A percentile compares a stretch with the other conserved stretches of the same genome.
Evolutionary conservation across 177 flowering plant species (phyloP).

Genomic region (Tripterygium wilfordii): DNA sequence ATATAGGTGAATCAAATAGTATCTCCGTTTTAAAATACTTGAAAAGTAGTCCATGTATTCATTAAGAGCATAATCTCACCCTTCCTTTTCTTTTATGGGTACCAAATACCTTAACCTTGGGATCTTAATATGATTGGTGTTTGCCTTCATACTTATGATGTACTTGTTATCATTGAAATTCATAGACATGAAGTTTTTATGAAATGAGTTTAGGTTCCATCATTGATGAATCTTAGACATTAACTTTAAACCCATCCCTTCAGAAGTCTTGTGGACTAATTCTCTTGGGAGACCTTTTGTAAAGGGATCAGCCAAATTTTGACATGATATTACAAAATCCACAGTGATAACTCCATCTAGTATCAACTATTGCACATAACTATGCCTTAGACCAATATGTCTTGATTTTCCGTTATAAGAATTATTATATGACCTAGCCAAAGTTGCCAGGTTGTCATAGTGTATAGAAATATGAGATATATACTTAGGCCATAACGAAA

Average conservation of each 20-base stretch:
- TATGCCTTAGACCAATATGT: too few species aligned
- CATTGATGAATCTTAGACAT: background rate
- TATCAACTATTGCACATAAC: background rate
- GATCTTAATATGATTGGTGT: too few species aligned
- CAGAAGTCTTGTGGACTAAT: background rate
- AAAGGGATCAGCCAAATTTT: background rate
- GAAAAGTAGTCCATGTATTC: too few species aligned
- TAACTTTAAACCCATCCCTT: conserved; percentile 3
- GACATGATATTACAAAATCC: background rate
- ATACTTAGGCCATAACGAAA: background rate
- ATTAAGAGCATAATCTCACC: too few species aligned
- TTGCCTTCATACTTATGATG: too few species aligned
- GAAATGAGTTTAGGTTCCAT: too few species aligned
- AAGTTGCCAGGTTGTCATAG: background rate
- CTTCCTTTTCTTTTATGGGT: too few species aligned
- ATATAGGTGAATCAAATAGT: too few species aligned
- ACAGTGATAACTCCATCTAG: background rate
- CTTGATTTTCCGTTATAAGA: background rate
- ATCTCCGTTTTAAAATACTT: too few species aligned
- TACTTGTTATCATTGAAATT: too few species aligned
- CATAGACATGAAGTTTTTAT: too few species aligned
- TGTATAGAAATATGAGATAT: background rate
- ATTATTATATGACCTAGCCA: background rate
- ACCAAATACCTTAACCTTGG: too few species aligned
- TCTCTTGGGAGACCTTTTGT: background rate